A percentile compares a stretch with the other conserved stretches of the same genome.
Evolutionary conservation across 106 monocot species (phyloP).

Genomic region (Iris macrosiphon): DNA sequence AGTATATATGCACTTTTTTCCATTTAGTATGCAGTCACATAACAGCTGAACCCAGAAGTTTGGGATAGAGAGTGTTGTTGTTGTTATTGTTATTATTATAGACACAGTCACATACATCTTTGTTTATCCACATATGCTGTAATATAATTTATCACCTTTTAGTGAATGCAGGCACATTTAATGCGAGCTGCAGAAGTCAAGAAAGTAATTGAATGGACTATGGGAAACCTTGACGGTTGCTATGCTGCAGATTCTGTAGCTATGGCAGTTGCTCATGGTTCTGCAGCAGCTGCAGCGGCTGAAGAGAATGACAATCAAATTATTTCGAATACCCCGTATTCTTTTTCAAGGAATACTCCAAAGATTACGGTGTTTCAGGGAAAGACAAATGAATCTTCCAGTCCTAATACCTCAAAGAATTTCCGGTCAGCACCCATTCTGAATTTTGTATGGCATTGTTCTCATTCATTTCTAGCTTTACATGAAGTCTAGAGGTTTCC

Average conservation of each 20-base stretch:
- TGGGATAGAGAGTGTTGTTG: too few relatives aligned
- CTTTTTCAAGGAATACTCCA: constrained; percentile 38
- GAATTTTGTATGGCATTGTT: not conserved
- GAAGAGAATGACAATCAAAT: constrained; percentile 38
- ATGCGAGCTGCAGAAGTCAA: constrained; percentile 92
- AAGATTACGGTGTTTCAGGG: constrained; percentile 42
- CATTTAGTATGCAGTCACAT: too few relatives aligned
- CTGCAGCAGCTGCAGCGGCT: constrained; percentile 25
- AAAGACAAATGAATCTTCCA: constrained; percentile 54
- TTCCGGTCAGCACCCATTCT: constrained; percentile 48
- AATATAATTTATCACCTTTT: constrained; percentile 46
- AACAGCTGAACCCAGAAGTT: too few relatives aligned
- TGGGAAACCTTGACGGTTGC: constrained; percentile 75
- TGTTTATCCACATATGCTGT: constrained; percentile 7
- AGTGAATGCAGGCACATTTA: constrained; percentile 86
- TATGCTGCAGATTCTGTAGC: constrained; percentile 55
- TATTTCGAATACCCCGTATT: constrained; percentile 34
- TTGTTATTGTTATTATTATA: too few relatives aligned
- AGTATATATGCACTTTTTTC: too few relatives aligned
- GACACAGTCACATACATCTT: not conserved
- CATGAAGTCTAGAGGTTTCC: not conserved
- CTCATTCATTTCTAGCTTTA: not conserved
- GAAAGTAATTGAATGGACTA: constrained; percentile 81
- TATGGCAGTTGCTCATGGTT: constrained; percentile 22
- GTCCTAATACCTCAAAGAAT: constrained; percentile 61